Percentiles rank a stretch among this genome's conserved stretches.
phyloP scores from a whole-genome alignment of 2,329 filamentous ascomycete genomes.

The Alternaria consortialis region DNA sequence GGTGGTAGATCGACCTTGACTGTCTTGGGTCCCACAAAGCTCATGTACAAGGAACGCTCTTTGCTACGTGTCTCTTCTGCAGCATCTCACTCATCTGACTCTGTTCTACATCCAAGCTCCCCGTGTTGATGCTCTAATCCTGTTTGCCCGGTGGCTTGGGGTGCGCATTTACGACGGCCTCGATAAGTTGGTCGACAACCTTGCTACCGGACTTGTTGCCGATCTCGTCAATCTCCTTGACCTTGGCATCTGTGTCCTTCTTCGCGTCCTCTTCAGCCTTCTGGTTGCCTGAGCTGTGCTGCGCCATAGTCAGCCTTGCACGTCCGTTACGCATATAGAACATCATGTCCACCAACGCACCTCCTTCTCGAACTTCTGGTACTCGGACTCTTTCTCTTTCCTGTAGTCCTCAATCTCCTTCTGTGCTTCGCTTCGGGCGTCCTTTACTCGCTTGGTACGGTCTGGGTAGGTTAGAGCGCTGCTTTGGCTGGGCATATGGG shows the following conservation, averaged over 20 bases:
- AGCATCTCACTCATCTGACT: not conserved
- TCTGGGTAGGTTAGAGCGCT: constrained; percentile 60
- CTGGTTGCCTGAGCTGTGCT: constrained; percentile 94
- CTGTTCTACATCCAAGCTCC: not conserved
- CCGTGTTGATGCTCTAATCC: constrained; percentile 7
- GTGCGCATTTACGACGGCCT: constrained; percentile 84
- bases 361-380: constrained; percentile 90
- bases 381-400: constrained; percentile 89
- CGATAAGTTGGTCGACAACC: constrained; percentile 84
- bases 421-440: constrained; percentile 94
- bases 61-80: not conserved
- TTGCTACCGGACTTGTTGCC: constrained; percentile 81
- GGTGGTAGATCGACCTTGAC: constrained; percentile 8
- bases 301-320: constrained; percentile 29
- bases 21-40: not conserved
- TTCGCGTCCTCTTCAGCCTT: constrained; percentile 74
- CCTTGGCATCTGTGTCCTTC: constrained; percentile 81
- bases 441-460: constrained; percentile 96
- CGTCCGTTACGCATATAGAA: not conserved
- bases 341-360: constrained; percentile 51
- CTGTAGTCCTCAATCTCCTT: constrained; percentile 97
- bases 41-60: constrained; percentile 19
- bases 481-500: constrained; percentile 8
- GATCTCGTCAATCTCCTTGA: constrained; percentile 81
- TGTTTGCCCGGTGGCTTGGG: constrained; percentile 67